Conservation (phyloP, 768 basidiomycete genomes). For the Phlegmacium glaucopus region DNA sequence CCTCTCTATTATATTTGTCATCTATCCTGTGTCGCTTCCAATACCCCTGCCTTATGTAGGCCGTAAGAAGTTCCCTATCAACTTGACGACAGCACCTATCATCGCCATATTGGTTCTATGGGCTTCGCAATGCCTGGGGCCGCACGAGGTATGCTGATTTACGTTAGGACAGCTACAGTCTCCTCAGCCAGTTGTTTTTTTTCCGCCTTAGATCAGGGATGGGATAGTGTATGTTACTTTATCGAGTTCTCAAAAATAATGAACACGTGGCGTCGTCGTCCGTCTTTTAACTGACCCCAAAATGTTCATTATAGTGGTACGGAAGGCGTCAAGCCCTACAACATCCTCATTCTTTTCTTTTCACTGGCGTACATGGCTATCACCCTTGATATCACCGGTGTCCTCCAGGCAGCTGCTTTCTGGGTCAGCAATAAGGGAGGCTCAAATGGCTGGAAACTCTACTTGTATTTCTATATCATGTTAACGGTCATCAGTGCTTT, state of each 20-base stretch:
- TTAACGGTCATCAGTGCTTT: conserved; percentile 73
- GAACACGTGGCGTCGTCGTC: neutral
- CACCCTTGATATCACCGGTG: conserved; percentile 85
- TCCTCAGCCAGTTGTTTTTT: neutral
- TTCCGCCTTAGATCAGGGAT: conserved; percentile 6
- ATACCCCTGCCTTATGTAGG: conserved; percentile 29
- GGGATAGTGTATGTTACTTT: conserved; percentile 9
- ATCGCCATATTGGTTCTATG: conserved; percentile 48
- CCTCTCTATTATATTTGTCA: conserved; percentile 50
- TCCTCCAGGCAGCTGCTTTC: conserved; percentile 84
- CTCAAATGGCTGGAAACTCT: conserved; percentile 63
- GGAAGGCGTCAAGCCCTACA: conserved; percentile 82
- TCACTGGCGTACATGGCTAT: conserved; percentile 92
- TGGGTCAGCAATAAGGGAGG: conserved; percentile 85
- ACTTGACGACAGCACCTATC: conserved; percentile 54
- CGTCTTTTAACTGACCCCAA: neutral
- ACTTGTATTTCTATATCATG: conserved; percentile 79
- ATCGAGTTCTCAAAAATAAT: neutral
- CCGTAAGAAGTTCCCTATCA: conserved; percentile 33
- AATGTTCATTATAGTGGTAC: conserved; percentile 7
- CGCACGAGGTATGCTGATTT: conserved; percentile 18
- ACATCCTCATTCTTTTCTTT: conserved; percentile 91
- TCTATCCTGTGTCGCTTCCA: conserved; percentile 37
- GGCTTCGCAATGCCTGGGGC: conserved; percentile 53
- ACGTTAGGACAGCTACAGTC: neutral